Evolutionary conservation across 495 filamentous ascomycete genomes (phyloP).

Genomic region (Neohortaea acidophila): DNA sequence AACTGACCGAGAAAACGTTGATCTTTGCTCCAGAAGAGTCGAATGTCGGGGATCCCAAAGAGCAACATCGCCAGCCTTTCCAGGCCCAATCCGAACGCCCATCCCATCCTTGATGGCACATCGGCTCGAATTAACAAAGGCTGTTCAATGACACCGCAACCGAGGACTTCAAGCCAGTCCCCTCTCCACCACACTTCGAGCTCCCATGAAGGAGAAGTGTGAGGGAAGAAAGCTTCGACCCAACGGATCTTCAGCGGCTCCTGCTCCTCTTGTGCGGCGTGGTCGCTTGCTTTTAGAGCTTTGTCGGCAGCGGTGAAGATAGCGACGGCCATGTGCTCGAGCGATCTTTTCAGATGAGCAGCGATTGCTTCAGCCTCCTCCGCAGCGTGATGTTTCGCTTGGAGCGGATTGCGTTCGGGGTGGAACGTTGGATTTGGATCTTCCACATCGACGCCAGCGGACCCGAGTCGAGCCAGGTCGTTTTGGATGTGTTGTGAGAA

Average conservation of each 20-base stretch:
- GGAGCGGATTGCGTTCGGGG: slow-evolving; percentile 68
- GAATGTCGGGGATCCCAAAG: slow-evolving; percentile 88
- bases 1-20: slow-evolving; percentile 73
- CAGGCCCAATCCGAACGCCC: slow-evolving; percentile 90
- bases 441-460: slow-evolving; percentile 57
- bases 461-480: slow-evolving; percentile 46
- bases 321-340: slow-evolving; percentile 77
- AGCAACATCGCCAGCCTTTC: slow-evolving; percentile 94
- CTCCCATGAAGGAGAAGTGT: slow-evolving; percentile 89
- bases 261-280: slow-evolving; percentile 37
- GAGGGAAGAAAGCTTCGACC: slow-evolving; percentile 95
- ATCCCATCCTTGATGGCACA: slow-evolving; percentile 61
- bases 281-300: slow-evolving; percentile 39
- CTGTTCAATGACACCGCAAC: slow-evolving; percentile 83
- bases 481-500: neutral
- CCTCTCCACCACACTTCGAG: slow-evolving; percentile 90
- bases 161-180: slow-evolving; percentile 87
- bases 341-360: slow-evolving; percentile 72
- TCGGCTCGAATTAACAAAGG: slow-evolving; percentile 60
- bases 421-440: slow-evolving; percentile 74
- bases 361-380: slow-evolving; percentile 73
- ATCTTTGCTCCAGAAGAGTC: slow-evolving; percentile 91
- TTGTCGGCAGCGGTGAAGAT: slow-evolving; percentile 67
- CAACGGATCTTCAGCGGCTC: slow-evolving; percentile 75
- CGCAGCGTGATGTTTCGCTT: slow-evolving; percentile 48